Evolutionary conservation across 192 early-diverging fungal genomes (phyloP).

Genomic region (Mortierella claussenii): DNA sequence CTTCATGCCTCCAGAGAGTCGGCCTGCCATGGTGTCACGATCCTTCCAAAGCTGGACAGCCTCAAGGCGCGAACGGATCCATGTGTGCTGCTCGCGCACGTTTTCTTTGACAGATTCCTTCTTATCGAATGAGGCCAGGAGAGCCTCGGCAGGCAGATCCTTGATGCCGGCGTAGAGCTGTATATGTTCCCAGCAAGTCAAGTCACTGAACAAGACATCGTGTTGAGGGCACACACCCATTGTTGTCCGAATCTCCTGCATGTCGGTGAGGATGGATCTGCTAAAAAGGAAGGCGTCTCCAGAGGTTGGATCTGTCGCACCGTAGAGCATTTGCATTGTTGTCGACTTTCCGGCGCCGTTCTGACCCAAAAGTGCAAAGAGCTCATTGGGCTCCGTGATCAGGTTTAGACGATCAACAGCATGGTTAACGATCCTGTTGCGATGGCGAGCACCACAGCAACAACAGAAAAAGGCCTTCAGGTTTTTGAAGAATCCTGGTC

Average conservation of each 20-base stretch:
- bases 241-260: constrained; percentile 67
- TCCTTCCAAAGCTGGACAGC: constrained; percentile 78
- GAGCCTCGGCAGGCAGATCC: constrained; percentile 60
- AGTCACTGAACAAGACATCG: constrained; percentile 80
- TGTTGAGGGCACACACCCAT: constrained; percentile 86
- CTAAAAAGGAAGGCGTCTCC: constrained; percentile 78
- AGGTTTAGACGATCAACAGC: constrained; percentile 62
- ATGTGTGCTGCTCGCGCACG: constrained; percentile 17
- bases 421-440: constrained; percentile 53
- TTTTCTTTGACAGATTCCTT: constrained; percentile 68
- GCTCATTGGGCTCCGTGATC: constrained; percentile 59
- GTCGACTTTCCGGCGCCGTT: constrained; percentile 85
- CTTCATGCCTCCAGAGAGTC: constrained; percentile 82
- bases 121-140: constrained; percentile 9
- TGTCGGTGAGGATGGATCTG: constrained; percentile 61
- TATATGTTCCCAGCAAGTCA: constrained; percentile 81
- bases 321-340: constrained; percentile 79
- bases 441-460: constrained; percentile 10
- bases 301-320: constrained; percentile 66
- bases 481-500: constrained; percentile 41
- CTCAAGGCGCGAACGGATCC: constrained; percentile 62
- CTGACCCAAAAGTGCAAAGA: constrained; percentile 76
- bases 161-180: constrained; percentile 83
- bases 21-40: constrained; percentile 66
- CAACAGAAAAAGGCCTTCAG: constrained; percentile 25